phyloP scores from a whole-genome alignment of 169 alveolate species.

The Cryptosporidium sp. region DNA sequence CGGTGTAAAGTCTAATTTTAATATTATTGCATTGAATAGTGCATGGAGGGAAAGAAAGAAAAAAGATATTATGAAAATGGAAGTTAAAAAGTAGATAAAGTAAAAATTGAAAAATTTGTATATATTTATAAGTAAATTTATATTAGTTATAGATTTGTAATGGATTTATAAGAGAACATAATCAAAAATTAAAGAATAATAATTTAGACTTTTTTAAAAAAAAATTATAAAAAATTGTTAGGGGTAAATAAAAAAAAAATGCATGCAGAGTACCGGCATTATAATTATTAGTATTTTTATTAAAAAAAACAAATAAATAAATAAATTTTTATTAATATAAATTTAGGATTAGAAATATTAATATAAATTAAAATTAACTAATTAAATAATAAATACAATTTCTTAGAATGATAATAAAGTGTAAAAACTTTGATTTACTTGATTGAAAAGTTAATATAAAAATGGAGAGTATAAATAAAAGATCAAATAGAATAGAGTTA shows the following conservation, averaged over 20 bases:
- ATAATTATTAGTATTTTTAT: not conserved
- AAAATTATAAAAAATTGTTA: not conserved
- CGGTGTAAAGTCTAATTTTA: conserved; percentile 1
- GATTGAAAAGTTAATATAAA: not conserved
- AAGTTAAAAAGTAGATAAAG: not conserved
- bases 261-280: conserved; percentile 23
- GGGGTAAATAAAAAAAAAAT: not conserved
- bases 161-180: too few species aligned
- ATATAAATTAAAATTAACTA: not conserved
- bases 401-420: not conserved
- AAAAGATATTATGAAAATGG: not conserved
- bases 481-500: not conserved
- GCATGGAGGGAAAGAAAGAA: not conserved
- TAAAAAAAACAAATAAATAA: not conserved
- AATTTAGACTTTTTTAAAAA: too few species aligned
- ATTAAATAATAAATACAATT: not conserved
- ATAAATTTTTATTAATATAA: too few species aligned
- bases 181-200: too few species aligned
- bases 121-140: too few species aligned
- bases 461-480: not conserved
- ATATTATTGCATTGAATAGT: not conserved
- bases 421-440: not conserved
- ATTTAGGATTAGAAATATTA: not conserved
- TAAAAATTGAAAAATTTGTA: too few species aligned
- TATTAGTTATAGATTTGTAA: not conserved